Base-by-base conservation (phyloP, 306 rosid genomes). In the Fragaria ananassa region DNA sequence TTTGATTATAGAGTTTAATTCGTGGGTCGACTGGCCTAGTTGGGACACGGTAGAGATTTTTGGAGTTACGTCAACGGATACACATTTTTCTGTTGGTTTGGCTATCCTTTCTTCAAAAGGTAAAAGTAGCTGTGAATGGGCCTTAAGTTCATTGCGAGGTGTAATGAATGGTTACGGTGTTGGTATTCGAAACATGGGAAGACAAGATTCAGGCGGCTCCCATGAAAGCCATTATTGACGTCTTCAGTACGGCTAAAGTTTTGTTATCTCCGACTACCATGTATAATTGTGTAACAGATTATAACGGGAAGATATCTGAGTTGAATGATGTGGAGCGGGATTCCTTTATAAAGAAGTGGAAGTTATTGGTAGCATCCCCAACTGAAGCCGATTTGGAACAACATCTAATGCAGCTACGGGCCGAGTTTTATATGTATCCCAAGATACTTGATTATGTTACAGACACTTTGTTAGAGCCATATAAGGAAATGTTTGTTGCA, bases 161-260 rank as follows among this genome's bases (percentile, higher is more conserved):
- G n/a, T n/a, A n/a, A n/a, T n/a, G n/a, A n/a, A n/a, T n/a, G n/a
- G n/a, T n/a, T n/a, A n/a, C n/a, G n/a, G n/a, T n/a, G n/a, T n/a
- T n/a, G n/a, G n/a, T n/a, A n/a, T n/a, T n/a, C n/a, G 1, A 13
- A 5, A 5, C 8, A 39, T 0, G 0, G 9, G 8, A 0, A 6
- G 1, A 39, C 1, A 6, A 0, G 42, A 39, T 39, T 39, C 1
- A 6, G 44, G 0, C 1, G 47, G 8, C 47, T 9, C 21, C 21
- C n/a, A 42, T 54, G 25, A 8, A 67, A 18, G 58, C 61, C 56
- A 18, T 29, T 77, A 29, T 57, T 0, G 41, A 21, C 6, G 68
- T 41, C 17, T 68, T 77, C 9, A 2, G 37, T 0, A 27, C 45
- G 5, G 1, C 74, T 4, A 41, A 41, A 10, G 13, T 39, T 23